phyloP scores from a whole-genome alignment of 2,329 filamentous ascomycete genomes.

The Fusarium xyrophilum region DNA sequence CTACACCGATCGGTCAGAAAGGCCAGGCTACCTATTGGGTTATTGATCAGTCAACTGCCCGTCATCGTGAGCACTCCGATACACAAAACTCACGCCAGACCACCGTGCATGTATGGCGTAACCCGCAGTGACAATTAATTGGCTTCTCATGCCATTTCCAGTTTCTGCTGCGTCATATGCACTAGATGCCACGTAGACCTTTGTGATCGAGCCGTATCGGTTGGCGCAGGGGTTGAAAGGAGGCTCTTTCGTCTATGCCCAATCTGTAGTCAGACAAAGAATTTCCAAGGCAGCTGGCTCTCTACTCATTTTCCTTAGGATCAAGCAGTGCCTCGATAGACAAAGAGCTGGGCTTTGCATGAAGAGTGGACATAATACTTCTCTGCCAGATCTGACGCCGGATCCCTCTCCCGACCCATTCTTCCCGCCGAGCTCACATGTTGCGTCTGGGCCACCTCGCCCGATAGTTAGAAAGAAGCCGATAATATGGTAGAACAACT shows the following conservation, averaged over 20 bases:
- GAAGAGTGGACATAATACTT: neutral
- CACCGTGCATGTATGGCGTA: fast-evolving
- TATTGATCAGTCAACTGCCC: neutral
- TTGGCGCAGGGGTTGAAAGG: neutral
- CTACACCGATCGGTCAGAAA: fast-evolving
- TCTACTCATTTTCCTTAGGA: fast-evolving
- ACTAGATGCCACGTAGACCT: neutral
- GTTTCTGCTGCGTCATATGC: neutral
- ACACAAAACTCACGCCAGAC: neutral
- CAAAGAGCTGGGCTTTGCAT: fast-evolving
- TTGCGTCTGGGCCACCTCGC: fast-evolving
- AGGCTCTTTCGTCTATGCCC: neutral
- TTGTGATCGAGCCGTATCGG: neutral
- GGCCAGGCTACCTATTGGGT: too few relatives aligned
- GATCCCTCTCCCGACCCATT: fast-evolving
- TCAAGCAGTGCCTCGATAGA: fast-evolving
- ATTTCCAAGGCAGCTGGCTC: fast-evolving
- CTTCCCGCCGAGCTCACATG: fast-evolving
- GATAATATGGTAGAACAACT: neutral
- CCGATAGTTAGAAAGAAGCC: fast-evolving
- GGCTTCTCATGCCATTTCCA: neutral
- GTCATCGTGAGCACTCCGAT: neutral
- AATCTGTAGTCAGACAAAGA: neutral
- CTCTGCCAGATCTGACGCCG: fast-evolving
- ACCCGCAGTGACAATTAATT: fast-evolving